Percentiles rank a stretch among this genome's conserved stretches.
Conservation (phyloP, 192 early-diverging fungal genomes). For the Coemansia sp. region DNA sequence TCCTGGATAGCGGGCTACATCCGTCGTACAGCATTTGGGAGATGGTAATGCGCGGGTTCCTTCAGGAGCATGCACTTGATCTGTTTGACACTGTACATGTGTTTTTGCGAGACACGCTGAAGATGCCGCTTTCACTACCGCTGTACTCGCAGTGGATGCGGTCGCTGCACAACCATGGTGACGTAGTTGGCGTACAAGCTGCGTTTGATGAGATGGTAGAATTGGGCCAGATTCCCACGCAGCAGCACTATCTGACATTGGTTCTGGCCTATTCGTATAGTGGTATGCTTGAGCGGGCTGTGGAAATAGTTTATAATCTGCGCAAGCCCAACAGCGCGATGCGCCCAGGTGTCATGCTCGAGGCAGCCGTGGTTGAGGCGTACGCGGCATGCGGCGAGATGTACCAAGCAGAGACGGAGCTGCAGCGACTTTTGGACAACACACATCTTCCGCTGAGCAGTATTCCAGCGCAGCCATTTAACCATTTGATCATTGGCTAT, state of each 20-base stretch:
- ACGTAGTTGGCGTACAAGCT: constrained; percentile 37
- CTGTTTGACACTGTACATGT: constrained; percentile 44
- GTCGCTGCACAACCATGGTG: constrained; percentile 44
- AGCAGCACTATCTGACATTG: constrained; percentile 47
- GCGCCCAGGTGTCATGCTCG: constrained; percentile 23
- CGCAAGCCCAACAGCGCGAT: constrained; percentile 36
- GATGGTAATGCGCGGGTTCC: constrained; percentile 28
- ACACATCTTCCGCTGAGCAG: constrained; percentile 27
- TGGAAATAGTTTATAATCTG: constrained; percentile 39
- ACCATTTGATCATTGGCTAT: constrained; percentile 43
- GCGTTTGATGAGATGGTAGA: constrained; percentile 49
- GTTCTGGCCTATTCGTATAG: constrained; percentile 44
- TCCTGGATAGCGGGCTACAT: constrained; percentile 9
- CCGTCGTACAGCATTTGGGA: constrained; percentile 40
- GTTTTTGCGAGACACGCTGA: constrained; percentile 33
- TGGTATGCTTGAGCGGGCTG: constrained; percentile 44
- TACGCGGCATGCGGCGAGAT: constrained; percentile 42
- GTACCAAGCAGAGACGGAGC: constrained; percentile 38
- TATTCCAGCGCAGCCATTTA: constrained; percentile 49
- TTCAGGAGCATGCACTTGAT: constrained; percentile 48
- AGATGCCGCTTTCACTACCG: constrained; percentile 42
- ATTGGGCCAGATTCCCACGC: constrained; percentile 46
- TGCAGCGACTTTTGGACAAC: constrained; percentile 25
- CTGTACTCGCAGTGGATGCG: constrained; percentile 52
- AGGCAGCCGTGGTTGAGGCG: constrained; percentile 46